Evolutionary conservation across 1,139 yeast genomes (phyloP).

Genomic region (Blastobotrys raffinosifermentans): DNA sequence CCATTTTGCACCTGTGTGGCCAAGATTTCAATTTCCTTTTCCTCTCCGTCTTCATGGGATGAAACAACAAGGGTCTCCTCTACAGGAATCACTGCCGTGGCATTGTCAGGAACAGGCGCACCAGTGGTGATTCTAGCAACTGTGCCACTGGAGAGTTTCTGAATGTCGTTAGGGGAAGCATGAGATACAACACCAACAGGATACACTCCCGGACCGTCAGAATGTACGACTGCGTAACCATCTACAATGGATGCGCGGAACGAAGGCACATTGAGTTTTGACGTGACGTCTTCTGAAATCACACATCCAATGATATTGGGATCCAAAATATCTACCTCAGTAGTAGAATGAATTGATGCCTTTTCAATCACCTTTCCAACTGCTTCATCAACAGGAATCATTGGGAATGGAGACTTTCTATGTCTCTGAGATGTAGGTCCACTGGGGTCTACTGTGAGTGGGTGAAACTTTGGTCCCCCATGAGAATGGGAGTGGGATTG

Average conservation of each 20-base stretch:
- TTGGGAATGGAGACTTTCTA: conserved; percentile 43
- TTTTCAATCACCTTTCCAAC: conserved; percentile 16
- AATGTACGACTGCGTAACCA: conserved; percentile 43
- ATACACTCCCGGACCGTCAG: conserved; percentile 41
- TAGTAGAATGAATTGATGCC: conserved; percentile 24
- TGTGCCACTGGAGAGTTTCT: conserved; percentile 27
- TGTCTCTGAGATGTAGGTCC: conserved; percentile 39
- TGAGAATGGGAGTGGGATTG: conserved; percentile 21
- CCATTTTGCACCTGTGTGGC: conserved; percentile 29
- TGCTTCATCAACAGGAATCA: conserved; percentile 40
- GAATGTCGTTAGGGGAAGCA: conserved; percentile 34
- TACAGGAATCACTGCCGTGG: conserved; percentile 48
- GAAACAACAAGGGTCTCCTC: conserved; percentile 40
- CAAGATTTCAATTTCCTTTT: conserved; percentile 30
- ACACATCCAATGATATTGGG: conserved; percentile 32
- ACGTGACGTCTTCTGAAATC: conserved; percentile 37
- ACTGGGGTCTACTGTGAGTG: conserved; percentile 30
- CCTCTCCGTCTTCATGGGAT: conserved; percentile 37
- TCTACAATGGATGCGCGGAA: conserved; percentile 48
- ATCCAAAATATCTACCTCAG: conserved; percentile 22
- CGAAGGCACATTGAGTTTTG: conserved; percentile 39
- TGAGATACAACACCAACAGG: conserved; percentile 39
- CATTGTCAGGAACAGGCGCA: conserved; percentile 47
- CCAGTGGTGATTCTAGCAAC: conserved; percentile 47
- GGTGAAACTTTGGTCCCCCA: conserved; percentile 21